Evolutionary conservation across 169 alveolate genomes (phyloP), one percentile per base, ranked within the genome.

Genomic region (Cytauxzoon felis): DNA sequence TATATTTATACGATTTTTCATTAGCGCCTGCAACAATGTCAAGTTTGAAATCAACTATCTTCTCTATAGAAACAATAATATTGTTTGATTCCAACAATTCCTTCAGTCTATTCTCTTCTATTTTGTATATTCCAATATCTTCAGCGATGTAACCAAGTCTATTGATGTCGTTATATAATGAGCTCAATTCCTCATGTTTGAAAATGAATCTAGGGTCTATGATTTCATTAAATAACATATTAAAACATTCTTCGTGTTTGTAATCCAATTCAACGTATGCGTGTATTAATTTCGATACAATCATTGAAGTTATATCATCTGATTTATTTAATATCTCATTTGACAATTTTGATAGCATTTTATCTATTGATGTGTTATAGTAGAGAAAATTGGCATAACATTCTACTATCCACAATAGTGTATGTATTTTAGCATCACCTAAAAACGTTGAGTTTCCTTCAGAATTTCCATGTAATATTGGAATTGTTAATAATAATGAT

Each of bases 331-430:
- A 73, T 3, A 71, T 61, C 26, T 71, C 82, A 45, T 62, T 71
- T 33, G 82, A 65, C 19, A 71, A 23, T 3, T 69, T 52, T 26
- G 65, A 57, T 45, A 71, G 41, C 27, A 70, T 67, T n/a, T 69
- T 53, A 41, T 45, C 56, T 1, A 71, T 76, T 13, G 50, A 27
- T 6, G 53, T 76, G 50, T 71, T 71, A 65, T 49, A 40, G 42
- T 38, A 21, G n/a, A 59, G 47, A 30, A 56, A 65, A 41, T 21
- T 30, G 32, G 82, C 82, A 62, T 34, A 71, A 26, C 72, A 56
- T 41, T 71, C 68, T 23, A 62, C 71, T 5, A 71, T 58, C 82
- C 82, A 71, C 1, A 71, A 52, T n/a, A 71, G 40, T 24, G 82
- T 61, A 32, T 71, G 82, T 67, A 58, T 60, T 51, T 56, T 9